Evolutionary conservation across 2,329 filamentous ascomycete species (phyloP), one percentile per base, ranked within the genome.

Genomic region (Diaporthe vexans): DNA sequence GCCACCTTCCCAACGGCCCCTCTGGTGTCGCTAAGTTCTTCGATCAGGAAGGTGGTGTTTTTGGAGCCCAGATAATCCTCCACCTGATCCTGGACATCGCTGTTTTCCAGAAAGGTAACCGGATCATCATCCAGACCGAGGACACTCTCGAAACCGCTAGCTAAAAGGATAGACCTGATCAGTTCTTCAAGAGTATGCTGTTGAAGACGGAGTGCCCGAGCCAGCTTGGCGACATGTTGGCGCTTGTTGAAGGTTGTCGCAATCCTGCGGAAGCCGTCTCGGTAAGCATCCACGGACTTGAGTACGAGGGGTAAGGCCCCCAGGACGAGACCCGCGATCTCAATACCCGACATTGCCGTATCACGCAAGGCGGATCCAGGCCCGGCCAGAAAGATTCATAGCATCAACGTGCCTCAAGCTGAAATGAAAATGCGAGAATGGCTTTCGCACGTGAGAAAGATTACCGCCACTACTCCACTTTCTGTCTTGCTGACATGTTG

Each of bases 161-260:
- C 43, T n/a, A 59, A 26, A 1, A 54, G 3, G n/a, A 73, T 24
- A 1, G 56, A 59, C 54, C 37, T 71, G 29, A 71, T 65, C 1
- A 57, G 29, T 8, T 73, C 52, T 48, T 59, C 54, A 4, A 73
- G 26, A 5, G 57, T 70, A 3, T 17, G 40, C n/a, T 71, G 54
- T 56, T 73, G 72, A 21, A 33, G 17, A 40, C 29, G 43, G 8
- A 73, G 54, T 17, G 72, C 72, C 11, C 72, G 54, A 33, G 63
- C 61, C 58, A 73, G 72, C 43, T 73, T 73, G 21, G 29, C 72
- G 24, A 73, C 63, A 52, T 73, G 56, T n/a, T 61, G 46, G 21
- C 69, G 69, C 57, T 71, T 71, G 17, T 29, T 58, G 4, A 71
- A 61, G 9, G 54, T 4, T 33, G 29, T 48, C 11, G 3, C 21